Evolutionary conservation across 1,139 yeast genomes (phyloP), one percentile per base, ranked within the genome.

Genomic region (Trichomonascaceae sp.): DNA sequence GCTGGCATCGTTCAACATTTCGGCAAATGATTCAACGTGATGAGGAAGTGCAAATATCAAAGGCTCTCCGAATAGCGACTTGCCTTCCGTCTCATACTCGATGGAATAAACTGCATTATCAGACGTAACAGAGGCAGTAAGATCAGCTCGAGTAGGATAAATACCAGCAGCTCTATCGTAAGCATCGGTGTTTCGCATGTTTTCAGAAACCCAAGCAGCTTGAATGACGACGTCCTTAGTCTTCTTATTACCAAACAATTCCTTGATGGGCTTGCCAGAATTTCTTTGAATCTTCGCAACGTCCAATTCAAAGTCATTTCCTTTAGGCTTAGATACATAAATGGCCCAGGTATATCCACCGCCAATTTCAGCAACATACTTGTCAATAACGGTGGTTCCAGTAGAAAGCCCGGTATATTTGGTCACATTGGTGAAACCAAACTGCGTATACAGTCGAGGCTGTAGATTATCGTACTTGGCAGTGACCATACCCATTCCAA

Each of bases 401-500:
- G 65, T 3, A 56, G 60, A 39, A 80, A 70, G 17, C 72, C 67
- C 64, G 78, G 78, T 60, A 84, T 71, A 24, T 39, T 47, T 49
- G 8, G 41, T 36, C 3, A 36, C 41, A 36, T 36, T 36, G 39
- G 44, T 39, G 8, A 86, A 87, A 52, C 76, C 73, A 46, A 74
- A 73, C 1, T 86, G 74, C 58, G 75, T 74, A 51, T 85, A 66
- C 47, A 68, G 63, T 1, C 87, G 81, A 55, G 71, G 72, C 64
- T 83, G 70, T 9, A 17, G 12, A 0, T 93, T 95, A 57, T 78
- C 73, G 64, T 85, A 85, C 24, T 83, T 69, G 22, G 80, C 84
- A 18, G 86, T 79, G 6, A 80, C 77, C 61, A 83, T 80, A 19
- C 91, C 95, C 85, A 84, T 83, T 58, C 93, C 93, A 67, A 82